A percentile compares a stretch with the other conserved stretches of the same genome.
Conservation (phyloP, 768 basidiomycete species). For the Chalciporus chontae region DNA sequence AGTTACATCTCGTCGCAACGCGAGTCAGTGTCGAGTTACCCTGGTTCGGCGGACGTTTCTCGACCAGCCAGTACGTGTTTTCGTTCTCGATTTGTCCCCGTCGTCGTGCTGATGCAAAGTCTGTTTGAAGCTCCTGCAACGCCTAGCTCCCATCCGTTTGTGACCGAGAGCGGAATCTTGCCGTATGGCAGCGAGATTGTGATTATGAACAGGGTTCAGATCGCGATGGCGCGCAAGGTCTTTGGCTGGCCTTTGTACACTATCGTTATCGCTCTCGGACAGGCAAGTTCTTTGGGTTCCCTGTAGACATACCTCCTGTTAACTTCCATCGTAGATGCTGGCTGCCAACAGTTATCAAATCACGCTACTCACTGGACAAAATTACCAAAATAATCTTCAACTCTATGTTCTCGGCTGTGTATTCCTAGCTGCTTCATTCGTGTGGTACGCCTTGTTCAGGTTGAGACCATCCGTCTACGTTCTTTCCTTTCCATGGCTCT, state of each 20-base stretch:
- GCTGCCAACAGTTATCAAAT: slow-evolving; percentile 94
- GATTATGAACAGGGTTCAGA: slow-evolving; percentile 82
- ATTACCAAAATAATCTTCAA: slow-evolving; percentile 75
- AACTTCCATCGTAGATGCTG: slow-evolving; percentile 53
- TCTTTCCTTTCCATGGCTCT: slow-evolving; percentile 83
- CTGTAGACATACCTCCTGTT: background rate
- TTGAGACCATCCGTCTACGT: slow-evolving; percentile 86
- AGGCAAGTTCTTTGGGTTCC: slow-evolving; percentile 39
- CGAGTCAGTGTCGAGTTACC: slow-evolving; percentile 80
- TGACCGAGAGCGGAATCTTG: slow-evolving; percentile 41
- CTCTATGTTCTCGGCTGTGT: slow-evolving; percentile 89
- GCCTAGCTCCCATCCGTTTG: slow-evolving; percentile 52
- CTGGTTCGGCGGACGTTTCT: slow-evolving; percentile 56
- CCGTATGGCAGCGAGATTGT: slow-evolving; percentile 57
- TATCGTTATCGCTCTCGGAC: slow-evolving; percentile 82
- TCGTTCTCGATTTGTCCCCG: slow-evolving; percentile 10
- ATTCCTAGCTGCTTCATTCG: slow-evolving; percentile 79
- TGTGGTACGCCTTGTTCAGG: slow-evolving; percentile 91
- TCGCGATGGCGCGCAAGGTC: slow-evolving; percentile 76
- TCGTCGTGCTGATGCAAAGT: background rate
- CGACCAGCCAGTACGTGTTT: slow-evolving; percentile 67
- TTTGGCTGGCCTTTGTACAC: slow-evolving; percentile 90
- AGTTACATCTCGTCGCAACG: slow-evolving; percentile 75
- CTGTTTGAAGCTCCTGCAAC: slow-evolving; percentile 32
- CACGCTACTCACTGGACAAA: slow-evolving; percentile 82